Percentiles rank a stretch among this genome's conserved stretches.
Evolutionary conservation across 495 filamentous ascomycete genomes (phyloP).

Genomic region (Massariosphaeria phaeospora): DNA sequence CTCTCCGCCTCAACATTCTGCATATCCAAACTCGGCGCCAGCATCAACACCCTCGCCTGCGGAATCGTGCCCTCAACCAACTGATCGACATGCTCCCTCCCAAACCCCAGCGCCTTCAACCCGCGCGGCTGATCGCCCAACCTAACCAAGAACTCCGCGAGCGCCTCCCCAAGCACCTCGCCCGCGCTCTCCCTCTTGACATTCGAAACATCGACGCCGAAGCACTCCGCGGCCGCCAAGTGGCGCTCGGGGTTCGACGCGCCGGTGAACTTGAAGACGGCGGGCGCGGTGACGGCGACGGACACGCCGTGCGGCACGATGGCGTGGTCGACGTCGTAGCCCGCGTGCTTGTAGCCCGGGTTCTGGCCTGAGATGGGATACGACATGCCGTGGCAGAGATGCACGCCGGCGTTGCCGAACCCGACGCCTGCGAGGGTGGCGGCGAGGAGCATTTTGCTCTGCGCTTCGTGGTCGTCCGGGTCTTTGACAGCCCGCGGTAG

Average conservation of each 20-base stretch:
- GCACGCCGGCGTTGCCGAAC: constrained; percentile 95
- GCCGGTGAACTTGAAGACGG: constrained; percentile 89
- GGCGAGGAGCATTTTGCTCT: constrained; percentile 89
- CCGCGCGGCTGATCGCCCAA: constrained; percentile 89
- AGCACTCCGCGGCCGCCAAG: constrained; percentile 78
- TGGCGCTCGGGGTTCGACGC: constrained; percentile 88
- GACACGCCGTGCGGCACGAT: constrained; percentile 96
- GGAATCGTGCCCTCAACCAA: constrained; percentile 93
- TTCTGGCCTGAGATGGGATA: constrained; percentile 95
- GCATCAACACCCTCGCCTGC: constrained; percentile 81
- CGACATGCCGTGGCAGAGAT: constrained; percentile 95
- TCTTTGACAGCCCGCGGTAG: constrained; percentile 80
- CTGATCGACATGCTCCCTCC: constrained; percentile 62
- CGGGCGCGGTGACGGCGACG: constrained; percentile 89
- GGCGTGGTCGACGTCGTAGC: constrained; percentile 66
- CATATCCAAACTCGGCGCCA: constrained; percentile 76
- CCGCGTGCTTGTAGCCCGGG: constrained; percentile 77
- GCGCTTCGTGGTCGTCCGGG: constrained; percentile 85
- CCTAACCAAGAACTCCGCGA: constrained; percentile 70
- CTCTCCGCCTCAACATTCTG: constrained; percentile 58
- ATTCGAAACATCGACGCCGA: constrained; percentile 81
- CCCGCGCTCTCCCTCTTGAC: constrained; percentile 85
- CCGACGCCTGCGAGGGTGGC: constrained; percentile 91
- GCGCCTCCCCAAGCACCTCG: constrained; percentile 74
- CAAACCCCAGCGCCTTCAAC: constrained; percentile 77